These are phyloP conservation scores for Truncatella angustata DNA, from an alignment of 2,329 filamentous ascomycete species.

Conservation along the genomic window DNA sequence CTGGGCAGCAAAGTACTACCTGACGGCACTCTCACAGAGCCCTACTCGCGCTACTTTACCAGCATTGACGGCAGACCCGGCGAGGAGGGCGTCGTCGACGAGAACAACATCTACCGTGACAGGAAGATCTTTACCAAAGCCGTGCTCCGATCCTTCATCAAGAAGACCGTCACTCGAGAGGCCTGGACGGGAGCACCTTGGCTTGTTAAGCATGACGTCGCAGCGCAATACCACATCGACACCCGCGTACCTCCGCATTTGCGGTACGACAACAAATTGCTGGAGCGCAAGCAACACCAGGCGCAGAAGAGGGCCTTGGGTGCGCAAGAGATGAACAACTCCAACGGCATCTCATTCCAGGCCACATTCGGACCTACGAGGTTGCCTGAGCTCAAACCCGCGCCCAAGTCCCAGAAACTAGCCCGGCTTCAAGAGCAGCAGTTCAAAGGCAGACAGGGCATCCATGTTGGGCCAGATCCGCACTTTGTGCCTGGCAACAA, in stretches of 20 bases:
- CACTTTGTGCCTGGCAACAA: slow-evolving; percentile 43
- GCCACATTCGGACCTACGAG: slow-evolving; percentile 48
- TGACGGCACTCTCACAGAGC: slow-evolving; percentile 68
- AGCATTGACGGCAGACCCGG: slow-evolving; percentile 66
- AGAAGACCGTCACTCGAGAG: slow-evolving; percentile 88
- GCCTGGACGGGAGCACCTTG: slow-evolving; percentile 96
- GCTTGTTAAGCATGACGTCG: slow-evolving; percentile 86
- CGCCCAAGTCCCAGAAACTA: slow-evolving; percentile 65
- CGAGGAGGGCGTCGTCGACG: slow-evolving; percentile 76
- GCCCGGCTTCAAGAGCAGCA: slow-evolving; percentile 48
- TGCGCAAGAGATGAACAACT: slow-evolving; percentile 40
- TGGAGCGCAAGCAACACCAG: slow-evolving; percentile 72
- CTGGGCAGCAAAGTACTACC: slow-evolving; percentile 62
- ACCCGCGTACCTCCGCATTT: slow-evolving; percentile 82
- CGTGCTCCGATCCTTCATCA: slow-evolving; percentile 89
- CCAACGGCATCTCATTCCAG: slow-evolving; percentile 19
- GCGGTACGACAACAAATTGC: slow-evolving; percentile 74
- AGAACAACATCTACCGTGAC: slow-evolving; percentile 80
- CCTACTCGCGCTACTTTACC: slow-evolving; percentile 79
- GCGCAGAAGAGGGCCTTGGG: slow-evolving; percentile 59
- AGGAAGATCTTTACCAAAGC: slow-evolving; percentile 93
- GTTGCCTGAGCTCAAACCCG: slow-evolving; percentile 72
- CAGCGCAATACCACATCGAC: slow-evolving; percentile 79
- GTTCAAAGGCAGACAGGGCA: slow-evolving; percentile 36
- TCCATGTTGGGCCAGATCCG: slow-evolving; percentile 33